Evolutionary conservation across 208 protist species (phyloP).

Genomic region (Trypanosoma theileri): DNA sequence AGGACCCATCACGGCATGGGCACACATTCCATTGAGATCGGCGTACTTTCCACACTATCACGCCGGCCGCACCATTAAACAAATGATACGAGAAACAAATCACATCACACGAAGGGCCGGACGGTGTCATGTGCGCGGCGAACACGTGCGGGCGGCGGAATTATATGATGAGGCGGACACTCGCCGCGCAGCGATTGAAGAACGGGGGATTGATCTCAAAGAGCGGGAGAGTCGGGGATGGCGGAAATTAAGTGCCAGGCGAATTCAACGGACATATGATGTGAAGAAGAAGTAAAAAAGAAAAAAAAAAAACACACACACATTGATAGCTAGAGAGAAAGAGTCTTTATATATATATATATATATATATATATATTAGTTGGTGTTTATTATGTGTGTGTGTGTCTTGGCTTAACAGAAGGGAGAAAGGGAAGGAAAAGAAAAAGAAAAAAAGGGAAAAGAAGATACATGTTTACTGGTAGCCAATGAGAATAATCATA

Average conservation of each 20-base stretch:
- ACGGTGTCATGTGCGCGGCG: constrained; percentile 1
- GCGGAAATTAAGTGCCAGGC: neutral
- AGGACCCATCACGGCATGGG: constrained; percentile 1
- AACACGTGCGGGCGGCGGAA: neutral
- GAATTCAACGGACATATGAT: neutral
- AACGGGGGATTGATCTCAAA: constrained; percentile 1
- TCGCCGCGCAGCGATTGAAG: constrained; percentile 4
- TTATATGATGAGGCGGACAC: constrained; percentile 5
- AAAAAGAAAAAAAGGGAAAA: no score
- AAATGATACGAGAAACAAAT: constrained; percentile 22
- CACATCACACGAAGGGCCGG: neutral
- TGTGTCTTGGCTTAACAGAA: no score
- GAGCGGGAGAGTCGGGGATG: constrained; percentile 12
- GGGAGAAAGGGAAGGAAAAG: no score
- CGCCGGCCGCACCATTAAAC: constrained; percentile 3
- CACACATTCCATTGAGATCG: neutral
- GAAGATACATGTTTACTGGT: no score
- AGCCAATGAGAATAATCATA: no score
- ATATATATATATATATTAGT: no score
- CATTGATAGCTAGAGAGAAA: no score
- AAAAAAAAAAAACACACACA: neutral
- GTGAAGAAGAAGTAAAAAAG: constrained; percentile 22
- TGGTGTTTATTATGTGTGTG: no score
- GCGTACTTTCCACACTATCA: constrained; percentile 19
- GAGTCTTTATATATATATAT: no score